Base-by-base conservation (phyloP, 2,329 filamentous ascomycete species). In the Cladosporium sp. region DNA sequence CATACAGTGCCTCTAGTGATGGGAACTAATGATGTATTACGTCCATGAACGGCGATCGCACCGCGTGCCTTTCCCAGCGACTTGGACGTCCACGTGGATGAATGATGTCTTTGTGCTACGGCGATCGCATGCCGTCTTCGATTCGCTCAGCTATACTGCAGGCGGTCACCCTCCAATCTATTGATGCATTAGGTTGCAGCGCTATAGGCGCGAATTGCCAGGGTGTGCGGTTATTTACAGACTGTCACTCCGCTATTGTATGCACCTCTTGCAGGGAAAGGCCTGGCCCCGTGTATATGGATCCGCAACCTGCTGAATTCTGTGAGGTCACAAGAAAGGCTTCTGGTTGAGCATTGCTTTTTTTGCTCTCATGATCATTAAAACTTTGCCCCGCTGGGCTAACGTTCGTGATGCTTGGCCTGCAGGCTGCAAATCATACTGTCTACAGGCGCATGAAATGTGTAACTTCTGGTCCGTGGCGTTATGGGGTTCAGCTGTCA, bases 131-230 rank as follows among this genome's bases (percentile, higher is more conserved):
- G 1, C 36, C 36, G 36, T 17, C 24, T 20, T 40, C 24, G 49
- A 22, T 19, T 25, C 42, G 51, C 51, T 55, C 39, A 55, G 40
- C 51, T 40, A 36, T 40, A 15, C 39, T 45, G 28, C 51, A 36
- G 20, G 28, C 39, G 20, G 51, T 36, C 13, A n/a, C 19, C 40
- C 51, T 45, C 9, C 39, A 17, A 53, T 40, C 10, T 22, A n/a
- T 20, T 25, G n/a, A 15, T 32, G 37, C 15, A 15, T 22, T 53
- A 20, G 25, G 50, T 44, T 53, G 17, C 47, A 50, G 37, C 50
- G 25, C 52, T 47, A 37, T 55, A 45, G 52, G 40, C 34, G 17
- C 39, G 52, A 32, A 22, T 47, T 20, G 19, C 20, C n/a, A 45
- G 37, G 34, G 15, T 22, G 34, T 55, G 13, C 40, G 37, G 32